Base-by-base conservation (phyloP, 139 green algal genomes). In the Asterochloris sp. region DNA sequence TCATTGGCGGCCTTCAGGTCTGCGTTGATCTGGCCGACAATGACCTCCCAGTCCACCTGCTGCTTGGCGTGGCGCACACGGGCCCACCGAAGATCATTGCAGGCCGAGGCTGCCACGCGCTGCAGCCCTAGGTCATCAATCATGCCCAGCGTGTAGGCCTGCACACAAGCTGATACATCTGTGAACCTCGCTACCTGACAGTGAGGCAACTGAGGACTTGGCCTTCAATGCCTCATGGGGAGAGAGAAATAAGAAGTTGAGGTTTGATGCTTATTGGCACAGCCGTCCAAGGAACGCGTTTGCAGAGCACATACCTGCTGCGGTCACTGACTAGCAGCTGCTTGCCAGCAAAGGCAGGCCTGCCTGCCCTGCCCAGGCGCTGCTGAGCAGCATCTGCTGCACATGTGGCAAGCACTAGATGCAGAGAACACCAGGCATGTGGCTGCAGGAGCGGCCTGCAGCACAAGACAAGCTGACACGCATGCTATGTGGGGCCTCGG, bases 1-100 rank as follows among this genome's bases (percentile, higher is more conserved):
- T 73, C 78, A 80, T 89, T 90, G 73, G 87, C 85, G 10, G 74
- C 79, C 11, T n/a, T 73, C 27, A 92, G 76, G 79, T 91, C 87
- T 0, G 27, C 66, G 71, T 89, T 90, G 16, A 90, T 76, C 73
- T 92, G 81, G 62, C 78, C 79, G 17, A 84, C 69, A 13, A 81
- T 78, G 60, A 23, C 80, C n/a, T 62, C 78, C 76, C 83, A 86
- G 78, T 86, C 67, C 19, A 86, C 75, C 9, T 14, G 26, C 27
- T 83, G 66, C 27, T 76, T 68, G 64, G 73, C 83, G 28, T 84
- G 78, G 2, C 83, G 66, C 16, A 64, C 83, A 21, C 78, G 66
- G 8, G 78, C 78, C 27, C 78, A 76, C 0, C 83, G 73, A 0
- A 90, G 82, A 74, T 90, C 79, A 23, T 78, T 81, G 21, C 73